Conservation (phyloP, 2,329 filamentous ascomycete species). For the Chaetomium sp. region DNA sequence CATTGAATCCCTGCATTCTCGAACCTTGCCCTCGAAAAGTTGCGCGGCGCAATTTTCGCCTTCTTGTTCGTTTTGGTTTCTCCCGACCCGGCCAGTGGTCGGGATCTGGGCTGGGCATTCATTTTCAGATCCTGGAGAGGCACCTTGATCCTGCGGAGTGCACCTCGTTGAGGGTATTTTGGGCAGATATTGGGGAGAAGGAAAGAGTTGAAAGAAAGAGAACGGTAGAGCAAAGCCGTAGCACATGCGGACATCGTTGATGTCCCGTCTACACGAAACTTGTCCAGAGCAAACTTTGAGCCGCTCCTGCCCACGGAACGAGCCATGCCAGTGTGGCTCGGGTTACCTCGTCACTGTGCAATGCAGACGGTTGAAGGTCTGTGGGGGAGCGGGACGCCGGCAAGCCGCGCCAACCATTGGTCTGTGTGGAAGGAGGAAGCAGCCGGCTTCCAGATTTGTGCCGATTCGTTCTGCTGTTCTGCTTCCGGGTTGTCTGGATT, state of each 20-base stretch:
- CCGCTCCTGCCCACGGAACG: too few relatives aligned
- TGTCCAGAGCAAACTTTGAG: neutral
- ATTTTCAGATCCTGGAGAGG: too few relatives aligned
- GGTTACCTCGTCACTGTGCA: too few relatives aligned
- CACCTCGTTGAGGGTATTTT: too few relatives aligned
- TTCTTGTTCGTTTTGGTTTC: too few relatives aligned
- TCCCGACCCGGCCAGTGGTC: too few relatives aligned
- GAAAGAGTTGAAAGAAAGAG: too few relatives aligned
- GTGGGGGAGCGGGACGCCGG: constrained; percentile 4
- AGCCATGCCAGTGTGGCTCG: too few relatives aligned
- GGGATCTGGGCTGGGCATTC: too few relatives aligned
- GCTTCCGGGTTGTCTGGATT: neutral
- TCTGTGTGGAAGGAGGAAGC: neutral
- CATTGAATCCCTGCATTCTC: neutral
- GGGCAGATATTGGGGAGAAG: too few relatives aligned
- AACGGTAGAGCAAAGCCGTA: neutral
- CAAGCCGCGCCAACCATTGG: constrained; percentile 4
- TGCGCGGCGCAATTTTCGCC: neutral
- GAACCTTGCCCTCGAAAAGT: neutral
- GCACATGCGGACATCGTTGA: neutral
- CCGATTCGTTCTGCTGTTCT: neutral
- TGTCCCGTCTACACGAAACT: neutral
- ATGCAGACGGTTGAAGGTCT: neutral
- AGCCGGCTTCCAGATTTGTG: neutral
- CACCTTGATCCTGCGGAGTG: too few relatives aligned